Evolutionary conservation across 106 monocot genomes (phyloP), one percentile per base, ranked within the genome.

Genomic region (Dendrobium nobile): DNA sequence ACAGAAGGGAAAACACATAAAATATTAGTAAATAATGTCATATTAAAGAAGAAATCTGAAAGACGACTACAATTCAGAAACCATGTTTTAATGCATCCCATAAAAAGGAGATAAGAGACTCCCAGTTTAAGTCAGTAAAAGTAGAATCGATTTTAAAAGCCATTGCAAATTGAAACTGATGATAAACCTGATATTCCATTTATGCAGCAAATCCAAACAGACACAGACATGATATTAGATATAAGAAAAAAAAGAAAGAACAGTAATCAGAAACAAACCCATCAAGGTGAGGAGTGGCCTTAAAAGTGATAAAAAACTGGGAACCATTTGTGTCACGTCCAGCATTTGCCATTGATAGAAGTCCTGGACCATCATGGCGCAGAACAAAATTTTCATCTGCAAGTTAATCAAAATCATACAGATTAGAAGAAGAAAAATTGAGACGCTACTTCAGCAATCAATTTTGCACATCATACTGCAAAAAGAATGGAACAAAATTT

Each of bases 251-350:
- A 43, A 41, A 44, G 42, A 0, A 7, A 1, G 15, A 33, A 74
- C 5, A 13, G 48, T 3, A 27, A 26, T 43, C 22, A 42, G 78
- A 82, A 87, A 84, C 87, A 78, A 47, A 98, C 97, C 97, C 88
- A 82, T 98, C 94, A 82, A 98, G 94, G 72, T 94, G 94, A 16
- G 90, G 90, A 80, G 94, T 77, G 80, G 92, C 84, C 78, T 88
- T 90, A 76, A 97, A 97, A 61, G 94, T 97, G 43, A 97, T 94
- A 84, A 94, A 97, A 72, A 97, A 97, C 77, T 97, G 97, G 43
- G 97, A 97, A 9, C 97, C 94, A 85, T 95, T 98, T n/a, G 82
- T 85, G 43, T 98, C 83, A 77, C 80, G 84, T 22, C 97, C 97
- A 87, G 89, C 88, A 87, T 98, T 94, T 45, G 94, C 97, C 92